Percentiles rank a stretch among this genome's conserved stretches.
Evolutionary conservation across 768 basidiomycete genomes (phyloP).

Genomic region (Nevesoporus exiguus): DNA sequence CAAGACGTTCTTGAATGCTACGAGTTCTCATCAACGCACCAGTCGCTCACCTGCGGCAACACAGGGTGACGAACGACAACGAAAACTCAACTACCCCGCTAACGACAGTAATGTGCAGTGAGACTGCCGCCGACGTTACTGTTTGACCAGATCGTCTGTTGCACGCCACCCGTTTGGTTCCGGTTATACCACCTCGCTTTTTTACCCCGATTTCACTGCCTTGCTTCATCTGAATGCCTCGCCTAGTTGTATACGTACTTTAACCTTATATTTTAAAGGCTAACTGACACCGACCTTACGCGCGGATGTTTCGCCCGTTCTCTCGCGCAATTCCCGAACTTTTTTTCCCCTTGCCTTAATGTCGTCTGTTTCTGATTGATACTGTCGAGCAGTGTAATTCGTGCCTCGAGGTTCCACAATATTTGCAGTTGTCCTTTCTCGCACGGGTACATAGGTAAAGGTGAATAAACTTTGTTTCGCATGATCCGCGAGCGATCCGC

Average conservation of each 20-base stretch:
- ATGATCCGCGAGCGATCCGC: constrained; percentile 28
- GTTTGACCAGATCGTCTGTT: not conserved
- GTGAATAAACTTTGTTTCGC: constrained; percentile 9
- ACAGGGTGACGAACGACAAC: constrained; percentile 26
- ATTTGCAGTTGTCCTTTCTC: constrained; percentile 5
- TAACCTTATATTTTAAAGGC: constrained; percentile 33
- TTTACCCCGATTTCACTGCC: constrained; percentile 4
- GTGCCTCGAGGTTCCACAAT: constrained; percentile 2
- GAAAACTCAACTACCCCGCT: constrained; percentile 17
- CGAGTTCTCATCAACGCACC: constrained; percentile 16
- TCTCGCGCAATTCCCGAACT: constrained; percentile 2
- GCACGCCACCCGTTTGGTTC: constrained; percentile 1
- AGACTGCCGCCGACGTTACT: not conserved
- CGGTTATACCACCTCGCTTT: constrained; percentile 8
- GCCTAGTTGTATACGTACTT: constrained; percentile 25
- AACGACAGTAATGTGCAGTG: constrained; percentile 9
- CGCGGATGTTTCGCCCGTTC: constrained; percentile 4
- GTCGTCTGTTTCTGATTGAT: constrained; percentile 8
- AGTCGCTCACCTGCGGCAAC: constrained; percentile 11
- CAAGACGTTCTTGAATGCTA: constrained; percentile 28
- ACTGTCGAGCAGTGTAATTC: constrained; percentile 9
- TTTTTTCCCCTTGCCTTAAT: constrained; percentile 8
- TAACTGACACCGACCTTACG: constrained; percentile 19
- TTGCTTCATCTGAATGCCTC: constrained; percentile 19
- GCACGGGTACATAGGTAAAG: constrained; percentile 9